phyloP scores from a whole-genome alignment of 306 rosid species.

The Cercis canadensis region DNA sequence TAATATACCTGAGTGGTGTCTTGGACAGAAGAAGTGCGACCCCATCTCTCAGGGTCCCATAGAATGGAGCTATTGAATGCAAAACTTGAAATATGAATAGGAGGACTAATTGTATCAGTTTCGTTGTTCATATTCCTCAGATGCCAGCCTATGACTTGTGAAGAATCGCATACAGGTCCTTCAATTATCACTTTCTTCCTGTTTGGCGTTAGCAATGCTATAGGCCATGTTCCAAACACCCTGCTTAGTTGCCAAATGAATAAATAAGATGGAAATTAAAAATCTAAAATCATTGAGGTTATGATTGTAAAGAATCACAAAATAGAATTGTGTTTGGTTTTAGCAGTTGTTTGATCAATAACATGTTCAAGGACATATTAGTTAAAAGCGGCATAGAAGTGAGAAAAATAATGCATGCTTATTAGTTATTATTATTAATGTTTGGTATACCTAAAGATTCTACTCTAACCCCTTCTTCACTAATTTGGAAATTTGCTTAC shows the following conservation, averaged over 20 bases:
- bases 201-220: slow-evolving; percentile 69
- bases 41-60: slow-evolving; percentile 99
- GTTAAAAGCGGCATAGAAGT: too few species aligned
- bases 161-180: slow-evolving; percentile 93
- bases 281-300: neutral
- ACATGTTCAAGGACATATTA: too few species aligned
- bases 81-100: slow-evolving; percentile 82
- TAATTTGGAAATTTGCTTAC: neutral
- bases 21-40: slow-evolving; percentile 86
- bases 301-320: too few species aligned
- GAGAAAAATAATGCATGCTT: too few species aligned
- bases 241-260: slow-evolving; percentile 44
- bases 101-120: slow-evolving; percentile 56
- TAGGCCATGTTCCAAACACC: slow-evolving; percentile 94
- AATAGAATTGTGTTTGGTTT: too few species aligned
- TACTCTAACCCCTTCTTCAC: neutral
- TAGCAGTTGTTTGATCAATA: too few species aligned
- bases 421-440: neutral
- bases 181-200: slow-evolving; percentile 73
- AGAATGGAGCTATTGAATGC: slow-evolving; percentile 93
- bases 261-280: neutral
- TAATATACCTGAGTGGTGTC: slow-evolving; percentile 76
- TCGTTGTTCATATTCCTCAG: slow-evolving; percentile 66
- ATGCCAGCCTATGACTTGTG: slow-evolving; percentile 94
- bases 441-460: slow-evolving; percentile 34